These are phyloP conservation scores for Aspergillus chevalieri DNA, from an alignment of 2,329 filamentous ascomycete species.

Conservation along the genomic window DNA sequence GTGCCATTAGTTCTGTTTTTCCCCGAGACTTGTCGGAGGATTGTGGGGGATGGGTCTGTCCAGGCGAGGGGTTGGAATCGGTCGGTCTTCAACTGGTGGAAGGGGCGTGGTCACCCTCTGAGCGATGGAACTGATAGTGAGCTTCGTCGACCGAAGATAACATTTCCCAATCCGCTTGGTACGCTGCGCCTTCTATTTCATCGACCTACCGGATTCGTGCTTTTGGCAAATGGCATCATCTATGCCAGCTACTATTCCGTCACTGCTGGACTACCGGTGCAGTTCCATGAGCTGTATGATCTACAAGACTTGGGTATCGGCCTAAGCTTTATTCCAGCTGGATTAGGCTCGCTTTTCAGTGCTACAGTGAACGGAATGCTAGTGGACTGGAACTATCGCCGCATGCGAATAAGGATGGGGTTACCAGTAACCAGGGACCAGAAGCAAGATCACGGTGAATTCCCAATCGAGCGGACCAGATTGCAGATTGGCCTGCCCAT, in stretches of 20 bases:
- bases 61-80: slow-evolving; percentile 23
- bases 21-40: slow-evolving; percentile 31
- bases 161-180: slow-evolving; percentile 27
- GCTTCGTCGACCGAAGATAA: slow-evolving; percentile 1
- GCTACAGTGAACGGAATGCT: slow-evolving; percentile 35
- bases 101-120: not conserved
- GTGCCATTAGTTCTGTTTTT: slow-evolving; percentile 20
- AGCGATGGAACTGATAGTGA: not conserved
- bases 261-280: slow-evolving; percentile 32
- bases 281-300: slow-evolving; percentile 32
- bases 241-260: slow-evolving; percentile 40
- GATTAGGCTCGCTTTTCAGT: slow-evolving; percentile 35
- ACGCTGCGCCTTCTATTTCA: slow-evolving; percentile 27
- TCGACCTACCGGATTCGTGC: slow-evolving; percentile 24
- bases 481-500: slow-evolving; percentile 37
- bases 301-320: slow-evolving; percentile 37
- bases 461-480: slow-evolving; percentile 41
- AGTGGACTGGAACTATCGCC: slow-evolving; percentile 40
- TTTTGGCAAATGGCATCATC: slow-evolving; percentile 34
- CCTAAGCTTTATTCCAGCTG: slow-evolving; percentile 40
- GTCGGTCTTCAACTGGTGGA: slow-evolving; percentile 13
- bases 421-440: slow-evolving; percentile 29
- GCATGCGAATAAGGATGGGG: slow-evolving; percentile 25
- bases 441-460: slow-evolving; percentile 32
- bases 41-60: slow-evolving; percentile 30